Base-by-base conservation (phyloP, 139 green algal species). In the Micractinium conductrix region DNA sequence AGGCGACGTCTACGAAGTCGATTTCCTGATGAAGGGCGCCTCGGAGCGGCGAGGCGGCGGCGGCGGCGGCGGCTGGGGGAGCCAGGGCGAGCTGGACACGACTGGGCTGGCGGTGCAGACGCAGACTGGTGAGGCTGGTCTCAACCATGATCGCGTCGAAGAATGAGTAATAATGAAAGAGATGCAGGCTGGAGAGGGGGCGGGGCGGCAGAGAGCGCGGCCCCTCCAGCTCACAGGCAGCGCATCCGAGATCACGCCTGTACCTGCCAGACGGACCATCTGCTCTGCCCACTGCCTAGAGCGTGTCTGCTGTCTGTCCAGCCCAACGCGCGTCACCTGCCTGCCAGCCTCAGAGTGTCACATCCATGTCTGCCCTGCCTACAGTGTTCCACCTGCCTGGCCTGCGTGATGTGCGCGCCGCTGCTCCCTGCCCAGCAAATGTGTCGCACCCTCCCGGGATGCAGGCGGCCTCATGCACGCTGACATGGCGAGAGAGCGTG, bases 1-100 rank as follows among this genome's bases (percentile, higher is more conserved):
- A 17, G 93, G 92, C 1, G 92, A 94, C 9, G 79, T 84, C 55
- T 97, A 95, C 67, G 93, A 95, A 78, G 94, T 97, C 60, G 94
- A 96, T 78, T 96, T 96, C 60, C 42, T 95, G 50, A 78, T 79
- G 16, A 95, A 95, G 84, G 85, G 55, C n/a, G n/a, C n/a, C n/a
- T n/a, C n/a, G n/a, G n/a, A n/a, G n/a, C n/a, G n/a, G 26, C 33
- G 35, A 16, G 65, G 16, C 28, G 14, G 63, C 65, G 65, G 65
- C 33, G 14, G 12, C 70, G 69, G 81, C 33, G 30, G n/a, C 14
- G 24, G 65, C 22, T 68, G 72, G 30, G 28, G 48, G 42, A 8
- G 38, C 43, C 44, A 75, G 24, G 40, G 42, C 22, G 74, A 71
- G 19, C 35, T 90, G 38, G 89, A 92, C 75, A 92, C 84, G 4